Percentiles rank a stretch among this genome's conserved stretches.
Evolutionary conservation across 106 monocot genomes (phyloP).

Genomic region (Dendrobium nobile): DNA sequence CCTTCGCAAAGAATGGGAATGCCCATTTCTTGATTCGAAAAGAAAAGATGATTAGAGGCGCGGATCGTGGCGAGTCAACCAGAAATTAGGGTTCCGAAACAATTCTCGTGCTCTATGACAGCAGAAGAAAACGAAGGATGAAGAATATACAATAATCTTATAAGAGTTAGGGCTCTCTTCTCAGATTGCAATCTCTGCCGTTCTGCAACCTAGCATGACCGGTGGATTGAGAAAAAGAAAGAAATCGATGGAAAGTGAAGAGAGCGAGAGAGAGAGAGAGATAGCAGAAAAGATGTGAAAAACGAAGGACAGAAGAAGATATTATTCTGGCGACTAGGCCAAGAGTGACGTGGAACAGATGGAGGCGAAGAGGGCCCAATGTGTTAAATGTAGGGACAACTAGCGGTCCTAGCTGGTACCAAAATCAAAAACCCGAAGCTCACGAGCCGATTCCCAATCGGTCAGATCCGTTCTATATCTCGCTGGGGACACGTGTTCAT

Average conservation of each 20-base stretch:
- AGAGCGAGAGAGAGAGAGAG: neutral
- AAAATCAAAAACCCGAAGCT: conserved; percentile 21
- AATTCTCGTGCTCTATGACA: neutral
- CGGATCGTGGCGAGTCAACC: neutral
- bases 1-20: neutral
- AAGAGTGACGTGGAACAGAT: conserved; percentile 43
- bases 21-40: neutral
- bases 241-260: neutral
- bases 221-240: neutral
- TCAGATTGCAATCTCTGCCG: neutral
- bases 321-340: neutral
- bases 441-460: neutral
- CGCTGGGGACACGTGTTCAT: neutral
- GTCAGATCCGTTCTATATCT: neutral
- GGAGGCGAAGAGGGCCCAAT: conserved; percentile 26
- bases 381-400: conserved; percentile 4
- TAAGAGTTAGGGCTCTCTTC: neutral
- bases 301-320: conserved; percentile 5
- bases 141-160: neutral
- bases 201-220: neutral
- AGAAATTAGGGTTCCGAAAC: neutral
- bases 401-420: neutral
- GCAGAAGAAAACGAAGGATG: neutral
- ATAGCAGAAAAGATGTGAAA: neutral
- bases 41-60: neutral